A percentile compares a stretch with the other conserved stretches of the same genome.
Evolutionary conservation across 129 eudicot species (phyloP).

Genomic region (Chrysanthemum seticuspe): DNA sequence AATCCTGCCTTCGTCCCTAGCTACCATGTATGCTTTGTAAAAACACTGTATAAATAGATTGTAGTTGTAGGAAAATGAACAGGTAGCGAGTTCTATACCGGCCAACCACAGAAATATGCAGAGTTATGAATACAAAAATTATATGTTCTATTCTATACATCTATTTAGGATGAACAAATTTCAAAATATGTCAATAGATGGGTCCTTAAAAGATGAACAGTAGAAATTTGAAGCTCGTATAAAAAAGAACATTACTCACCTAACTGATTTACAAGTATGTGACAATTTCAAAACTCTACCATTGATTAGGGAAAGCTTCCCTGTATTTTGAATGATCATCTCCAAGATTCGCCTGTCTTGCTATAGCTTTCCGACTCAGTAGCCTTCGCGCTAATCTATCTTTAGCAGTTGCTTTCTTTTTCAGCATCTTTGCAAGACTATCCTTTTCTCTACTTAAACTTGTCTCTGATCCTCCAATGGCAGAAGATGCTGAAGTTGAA

Average conservation of each 20-base stretch:
- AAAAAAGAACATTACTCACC: neutral
- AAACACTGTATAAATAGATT: neutral
- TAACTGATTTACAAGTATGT: neutral
- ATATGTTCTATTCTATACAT: constrained; percentile 10
- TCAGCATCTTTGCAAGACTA: constrained; percentile 82
- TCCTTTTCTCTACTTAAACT: constrained; percentile 36
- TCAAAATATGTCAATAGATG: neutral
- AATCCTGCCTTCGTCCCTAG: too few relatives aligned
- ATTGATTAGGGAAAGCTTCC: constrained; percentile 96
- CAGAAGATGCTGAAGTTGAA: constrained; percentile 64
- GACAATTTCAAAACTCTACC: constrained; percentile 41
- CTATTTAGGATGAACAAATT: neutral
- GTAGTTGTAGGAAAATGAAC: too few relatives aligned
- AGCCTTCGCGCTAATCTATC: constrained; percentile 67
- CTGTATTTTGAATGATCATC: constrained; percentile 64
- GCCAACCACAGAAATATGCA: neutral
- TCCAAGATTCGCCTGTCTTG: constrained; percentile 52
- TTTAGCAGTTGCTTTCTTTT: constrained; percentile 74
- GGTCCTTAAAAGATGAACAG: neutral
- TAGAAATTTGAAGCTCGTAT: neutral
- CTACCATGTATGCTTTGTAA: too few relatives aligned
- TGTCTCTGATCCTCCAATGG: constrained; percentile 50
- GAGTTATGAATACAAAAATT: neutral
- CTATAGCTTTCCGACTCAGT: constrained; percentile 54
- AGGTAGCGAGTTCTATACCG: neutral